Evolutionary conservation across 1,284 basidiomycete genomes (phyloP), one percentile per base, ranked within the genome.

Genomic region (Microbotryum violaceum): DNA sequence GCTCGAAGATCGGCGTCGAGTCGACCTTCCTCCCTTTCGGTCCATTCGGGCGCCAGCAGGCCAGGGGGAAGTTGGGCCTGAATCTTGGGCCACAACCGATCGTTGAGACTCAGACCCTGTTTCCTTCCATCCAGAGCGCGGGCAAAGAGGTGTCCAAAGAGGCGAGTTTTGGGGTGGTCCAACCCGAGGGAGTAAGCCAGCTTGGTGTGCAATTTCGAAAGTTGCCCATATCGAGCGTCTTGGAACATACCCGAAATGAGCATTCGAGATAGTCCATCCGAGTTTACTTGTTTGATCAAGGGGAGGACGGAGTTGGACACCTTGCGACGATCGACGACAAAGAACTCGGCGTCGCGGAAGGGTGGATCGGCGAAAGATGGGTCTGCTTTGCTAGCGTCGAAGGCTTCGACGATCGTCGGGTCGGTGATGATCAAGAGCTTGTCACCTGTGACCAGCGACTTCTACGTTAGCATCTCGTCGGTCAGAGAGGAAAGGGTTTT

Each of bases 401-500:
- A 74, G 0, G 60, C 47, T 1, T 53, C 25, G 21, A 71, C 68
- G 53, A 74, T 48, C 20, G 42, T 16, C 2, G 65, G 67, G 23
- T 71, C 67, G 54, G 64, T 71, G 33, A 71, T 70, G 14, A 71
- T 58, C 2, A 70, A 56, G n/a, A 72, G 64, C 45, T 62, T 59
- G 57, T 73, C 73, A 33, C 68, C 68, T 61, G 45, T 6, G 31
- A 6, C 18, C 7, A n/a, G 10, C 23, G 3, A 18, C 16, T 18
- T 16, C 37, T 16, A 20, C 8, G 44, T 46, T 31, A 31, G 20
- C 4, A 8, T n/a, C 3, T 25, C 16, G 3, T 49, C n/a, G 12
- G 21, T 21, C 6, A 23, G 23, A n/a, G 20, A 23, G 37, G 2
- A 6, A 42, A 42, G 21, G 14, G 2, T 6, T 5, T 6, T 31